Base-by-base conservation (phyloP, 2,329 filamentous ascomycete genomes). In the Capronia americana region DNA sequence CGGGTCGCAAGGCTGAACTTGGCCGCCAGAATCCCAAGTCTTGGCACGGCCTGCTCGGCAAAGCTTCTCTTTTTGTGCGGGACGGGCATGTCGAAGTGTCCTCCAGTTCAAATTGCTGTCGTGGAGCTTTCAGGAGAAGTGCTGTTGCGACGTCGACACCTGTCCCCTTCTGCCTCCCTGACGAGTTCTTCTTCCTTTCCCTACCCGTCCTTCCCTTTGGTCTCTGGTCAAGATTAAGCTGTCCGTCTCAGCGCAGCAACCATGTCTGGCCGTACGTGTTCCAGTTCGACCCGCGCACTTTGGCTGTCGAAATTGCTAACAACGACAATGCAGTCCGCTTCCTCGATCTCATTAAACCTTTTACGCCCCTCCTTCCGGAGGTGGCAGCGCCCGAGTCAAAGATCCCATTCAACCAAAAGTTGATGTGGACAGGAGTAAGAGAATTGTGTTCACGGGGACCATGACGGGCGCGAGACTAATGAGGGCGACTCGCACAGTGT, bases 281-380 rank as follows among this genome's bases (percentile, higher is more conserved):
- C 30, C 34, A 23, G 7, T 38, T 30, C 38, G 46, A 38, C 53
- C 62, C 56, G 54, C 68, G 62, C 65, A 64, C 57, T 62, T 58
- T 63, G 48, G 44, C 30, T 23, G 24, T 41, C 50, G 38, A 58
- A 61, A 65, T 63, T 67, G 59, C 68, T 69, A 65, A 69, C 53
- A 58, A 41, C 34, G 5, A 26, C 38, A 28, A 50, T 30, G 28
- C 72, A 98, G 94, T 99, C 84, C 93, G 95, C 81, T 99, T 99
- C 81, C 94, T 99, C 85, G 95, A 99, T 84, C 88, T 98, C 81
- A 95, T 99, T 85, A 99, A 99, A 85, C 95, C 95, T 79, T 99
- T 99, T 82, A 92, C 96, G 87, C 94, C 95, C 85, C 93, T 98
- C 88, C 92, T 99, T 81, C 95, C 95, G 79, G 95, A 99, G 90